Evolutionary conservation across 495 filamentous ascomycete genomes (phyloP).

Genomic region (Chaetomium tenue): DNA sequence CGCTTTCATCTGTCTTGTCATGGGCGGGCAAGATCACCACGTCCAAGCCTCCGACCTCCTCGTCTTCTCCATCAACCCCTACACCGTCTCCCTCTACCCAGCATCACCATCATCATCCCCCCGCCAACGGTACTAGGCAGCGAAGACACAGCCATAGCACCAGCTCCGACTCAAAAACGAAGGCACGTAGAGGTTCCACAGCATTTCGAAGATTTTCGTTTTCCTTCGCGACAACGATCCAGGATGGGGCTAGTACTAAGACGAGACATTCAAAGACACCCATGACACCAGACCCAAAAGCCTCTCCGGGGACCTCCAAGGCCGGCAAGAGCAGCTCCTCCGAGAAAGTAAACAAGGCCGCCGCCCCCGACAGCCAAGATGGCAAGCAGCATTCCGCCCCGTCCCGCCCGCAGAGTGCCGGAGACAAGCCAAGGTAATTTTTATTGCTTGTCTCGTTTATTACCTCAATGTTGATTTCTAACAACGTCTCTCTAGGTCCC

Average conservation of each 20-base stretch:
- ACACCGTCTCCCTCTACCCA: conserved; percentile 14
- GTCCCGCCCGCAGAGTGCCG: neutral
- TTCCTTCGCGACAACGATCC: conserved; percentile 22
- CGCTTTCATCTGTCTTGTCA: conserved; percentile 33
- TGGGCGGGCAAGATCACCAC: conserved; percentile 28
- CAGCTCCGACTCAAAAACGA: conserved; percentile 31
- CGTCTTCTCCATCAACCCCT: conserved; percentile 16
- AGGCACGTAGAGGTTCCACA: conserved; percentile 36
- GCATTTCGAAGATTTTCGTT: conserved; percentile 33
- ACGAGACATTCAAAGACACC: conserved; percentile 34
- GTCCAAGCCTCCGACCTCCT: conserved; percentile 18
- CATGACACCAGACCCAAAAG: conserved; percentile 20
- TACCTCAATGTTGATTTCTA: neutral
- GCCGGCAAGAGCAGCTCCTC: conserved; percentile 26
- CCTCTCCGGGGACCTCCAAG: conserved; percentile 25
- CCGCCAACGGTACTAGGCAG: conserved; percentile 24
- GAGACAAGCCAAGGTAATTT: conserved; percentile 27
- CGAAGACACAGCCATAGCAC: conserved; percentile 36
- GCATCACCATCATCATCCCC: conserved; percentile 6
- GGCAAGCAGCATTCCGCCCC: conserved; percentile 17
- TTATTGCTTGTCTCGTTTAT: neutral
- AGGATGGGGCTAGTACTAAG: conserved; percentile 31
- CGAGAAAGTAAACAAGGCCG: conserved; percentile 32
- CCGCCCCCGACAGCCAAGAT: conserved; percentile 8
- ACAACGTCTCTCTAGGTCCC: neutral